Conservation (phyloP, 495 filamentous ascomycete genomes). For the Xylaria cubensis region DNA sequence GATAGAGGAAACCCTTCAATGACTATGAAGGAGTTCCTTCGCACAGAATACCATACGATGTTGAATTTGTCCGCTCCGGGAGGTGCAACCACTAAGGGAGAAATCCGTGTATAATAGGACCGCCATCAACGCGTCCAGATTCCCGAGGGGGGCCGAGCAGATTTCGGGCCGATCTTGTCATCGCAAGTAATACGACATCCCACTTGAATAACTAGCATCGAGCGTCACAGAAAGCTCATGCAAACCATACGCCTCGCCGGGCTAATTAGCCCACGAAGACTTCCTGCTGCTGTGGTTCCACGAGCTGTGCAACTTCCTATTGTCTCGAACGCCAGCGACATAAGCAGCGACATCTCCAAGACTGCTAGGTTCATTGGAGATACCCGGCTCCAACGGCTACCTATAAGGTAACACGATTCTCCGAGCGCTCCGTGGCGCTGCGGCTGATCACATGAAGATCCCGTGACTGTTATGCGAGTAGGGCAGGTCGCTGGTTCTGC, state of each 20-base stretch:
- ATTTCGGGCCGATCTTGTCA: no score
- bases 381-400: neutral
- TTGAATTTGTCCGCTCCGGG: no score
- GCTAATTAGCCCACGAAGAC: neutral
- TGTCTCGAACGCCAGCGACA: neutral
- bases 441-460: neutral
- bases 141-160: no score
- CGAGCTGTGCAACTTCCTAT: neutral
- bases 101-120: no score
- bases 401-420: conserved; percentile 1
- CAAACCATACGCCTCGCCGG: neutral
- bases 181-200: no score
- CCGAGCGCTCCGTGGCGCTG: neutral
- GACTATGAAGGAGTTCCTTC: no score
- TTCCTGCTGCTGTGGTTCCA: neutral
- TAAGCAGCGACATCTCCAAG: neutral
- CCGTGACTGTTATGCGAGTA: conserved; percentile 7
- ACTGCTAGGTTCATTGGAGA: neutral
- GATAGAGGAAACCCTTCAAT: no score
- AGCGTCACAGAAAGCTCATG: no score
- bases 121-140: no score
- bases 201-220: no score
- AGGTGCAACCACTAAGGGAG: no score
- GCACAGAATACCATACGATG: no score
- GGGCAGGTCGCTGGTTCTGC: neutral